Evolutionary conservation across 2,329 filamentous ascomycete species (phyloP), one percentile per base, ranked within the genome.

Genomic region (Trichocomaceae sp.): DNA sequence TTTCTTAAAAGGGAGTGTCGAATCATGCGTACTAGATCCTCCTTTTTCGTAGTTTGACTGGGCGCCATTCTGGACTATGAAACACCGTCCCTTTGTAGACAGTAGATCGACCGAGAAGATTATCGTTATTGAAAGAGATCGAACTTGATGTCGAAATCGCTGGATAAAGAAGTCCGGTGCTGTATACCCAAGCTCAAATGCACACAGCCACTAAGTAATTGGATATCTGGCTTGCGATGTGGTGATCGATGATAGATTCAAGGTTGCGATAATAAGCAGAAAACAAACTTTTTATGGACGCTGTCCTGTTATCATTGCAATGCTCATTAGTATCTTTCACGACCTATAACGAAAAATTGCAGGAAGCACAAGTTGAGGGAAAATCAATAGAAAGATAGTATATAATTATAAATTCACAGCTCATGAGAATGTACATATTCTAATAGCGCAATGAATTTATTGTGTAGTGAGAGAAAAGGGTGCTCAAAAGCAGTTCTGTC

Each of bases 1-100:
- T 26, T 26, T 19, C 31, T n/a, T 19, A 29, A 7, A 4, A 17
- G 42, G 44, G 17, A 5, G 4, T 17, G 7, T 29, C 29, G 39
- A 46, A n/a, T 15, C 23, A 47, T 19, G 41, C 52, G 19, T 39
- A 54, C 52, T 13, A n/a, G 47, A 15, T 29, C 23, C 47, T 54
- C 46, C 46, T 47, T 47, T 17, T 49, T 54, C 8, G 52, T 41
- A 8, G 46, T 49, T 35, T 49, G 52, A 54, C 8, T 41, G 37
- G 54, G 49, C 20, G 50, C 45, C 54, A 56, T 56, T 52, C 13
- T 41, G 45, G 44, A n/a, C 39, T 42, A 42, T 22, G 19, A 5
- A 42, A n/a, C 17, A 41, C 37, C 9, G n/a, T 20, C 39, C 39
- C 17, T 20, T n/a, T 42, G 17, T 17, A 12, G 19, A n/a, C n/a